Percentiles rank a stretch among this genome's conserved stretches.
Evolutionary conservation across 2,329 filamentous ascomycete genomes (phyloP).

Genomic region (Monilinia vaccinii-corymbosi): DNA sequence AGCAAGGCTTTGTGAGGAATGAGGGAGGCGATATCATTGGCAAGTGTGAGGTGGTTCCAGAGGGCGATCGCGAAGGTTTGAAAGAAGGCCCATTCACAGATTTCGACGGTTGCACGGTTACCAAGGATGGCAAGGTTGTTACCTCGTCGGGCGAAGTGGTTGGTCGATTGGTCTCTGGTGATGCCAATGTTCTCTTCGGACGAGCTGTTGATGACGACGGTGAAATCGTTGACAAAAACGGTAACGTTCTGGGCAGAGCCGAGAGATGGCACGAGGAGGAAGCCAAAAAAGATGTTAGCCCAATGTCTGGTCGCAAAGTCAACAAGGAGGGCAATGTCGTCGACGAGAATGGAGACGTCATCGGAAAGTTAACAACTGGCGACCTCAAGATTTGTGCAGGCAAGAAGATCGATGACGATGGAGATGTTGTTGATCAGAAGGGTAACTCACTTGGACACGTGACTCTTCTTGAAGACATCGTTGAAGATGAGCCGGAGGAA

Average conservation of each 20-base stretch:
- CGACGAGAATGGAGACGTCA: slow-evolving; percentile 48
- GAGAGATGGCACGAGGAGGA: slow-evolving; percentile 49
- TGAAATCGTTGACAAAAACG: slow-evolving; percentile 71
- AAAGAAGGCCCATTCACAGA: slow-evolving; percentile 63
- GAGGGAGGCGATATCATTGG: slow-evolving; percentile 65
- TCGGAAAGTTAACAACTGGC: slow-evolving; percentile 62
- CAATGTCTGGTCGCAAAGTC: slow-evolving; percentile 45
- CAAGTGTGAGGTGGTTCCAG: slow-evolving; percentile 56
- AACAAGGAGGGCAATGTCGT: slow-evolving; percentile 51
- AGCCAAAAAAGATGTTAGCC: slow-evolving; percentile 43
- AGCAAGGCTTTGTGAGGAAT: slow-evolving; percentile 61
- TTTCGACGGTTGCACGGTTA: slow-evolving; percentile 53
- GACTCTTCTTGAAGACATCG: slow-evolving; percentile 53
- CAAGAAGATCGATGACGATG: slow-evolving; percentile 61
- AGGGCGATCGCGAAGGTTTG: slow-evolving; percentile 52
- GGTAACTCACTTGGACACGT: slow-evolving; percentile 59
- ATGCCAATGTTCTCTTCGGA: slow-evolving; percentile 63
- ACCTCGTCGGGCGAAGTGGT: slow-evolving; percentile 61
- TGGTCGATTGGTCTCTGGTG: slow-evolving; percentile 61
- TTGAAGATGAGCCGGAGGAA: slow-evolving; percentile 29
- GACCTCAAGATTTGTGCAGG: slow-evolving; percentile 54
- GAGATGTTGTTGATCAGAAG: slow-evolving; percentile 62
- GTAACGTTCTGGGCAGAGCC: slow-evolving; percentile 47
- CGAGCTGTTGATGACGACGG: slow-evolving; percentile 73
- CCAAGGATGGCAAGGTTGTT: slow-evolving; percentile 60